These are phyloP conservation scores for Trichophyton mentagrophytes DNA, from an alignment of 2,329 filamentous ascomycete species.

Conservation along the genomic window DNA sequence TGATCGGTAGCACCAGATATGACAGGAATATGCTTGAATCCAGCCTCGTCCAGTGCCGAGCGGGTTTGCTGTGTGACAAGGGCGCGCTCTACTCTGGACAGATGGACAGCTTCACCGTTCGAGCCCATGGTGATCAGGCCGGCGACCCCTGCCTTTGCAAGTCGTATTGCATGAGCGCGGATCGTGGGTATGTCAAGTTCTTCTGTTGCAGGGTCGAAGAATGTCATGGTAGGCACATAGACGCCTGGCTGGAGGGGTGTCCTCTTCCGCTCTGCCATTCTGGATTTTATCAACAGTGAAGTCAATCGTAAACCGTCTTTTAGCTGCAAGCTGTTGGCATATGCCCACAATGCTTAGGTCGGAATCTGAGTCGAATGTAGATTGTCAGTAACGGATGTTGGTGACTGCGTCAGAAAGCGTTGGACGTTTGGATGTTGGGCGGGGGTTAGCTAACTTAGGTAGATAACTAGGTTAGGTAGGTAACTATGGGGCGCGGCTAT, in stretches of 20 bases:
- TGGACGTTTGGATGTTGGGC: neutral
- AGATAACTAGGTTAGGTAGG: too few relatives aligned
- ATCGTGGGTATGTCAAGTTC: conserved; percentile 69
- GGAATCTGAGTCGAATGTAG: too few relatives aligned
- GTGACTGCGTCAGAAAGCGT: neutral
- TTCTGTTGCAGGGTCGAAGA: conserved; percentile 72
- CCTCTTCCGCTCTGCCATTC: neutral
- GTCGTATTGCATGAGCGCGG: conserved; percentile 65
- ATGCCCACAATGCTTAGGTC: neutral
- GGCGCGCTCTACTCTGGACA: conserved; percentile 62
- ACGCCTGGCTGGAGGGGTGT: conserved; percentile 6
- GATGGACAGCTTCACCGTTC: conserved; percentile 79
- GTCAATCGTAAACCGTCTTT: neutral
- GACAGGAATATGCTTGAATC: conserved; percentile 60
- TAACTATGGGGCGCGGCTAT: neutral
- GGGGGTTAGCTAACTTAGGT: too few relatives aligned
- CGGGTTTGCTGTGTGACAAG: conserved; percentile 64
- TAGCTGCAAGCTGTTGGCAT: neutral
- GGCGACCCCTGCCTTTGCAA: conserved; percentile 63
- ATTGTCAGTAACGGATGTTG: too few relatives aligned
- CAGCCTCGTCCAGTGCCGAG: conserved; percentile 67
- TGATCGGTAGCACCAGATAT: conserved; percentile 72
- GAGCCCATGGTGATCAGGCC: conserved; percentile 80
- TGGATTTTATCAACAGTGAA: neutral
- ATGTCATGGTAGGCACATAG: conserved; percentile 49